phyloP scores from a whole-genome alignment of 78 protist species.

The Carpediemonas membranifera region DNA sequence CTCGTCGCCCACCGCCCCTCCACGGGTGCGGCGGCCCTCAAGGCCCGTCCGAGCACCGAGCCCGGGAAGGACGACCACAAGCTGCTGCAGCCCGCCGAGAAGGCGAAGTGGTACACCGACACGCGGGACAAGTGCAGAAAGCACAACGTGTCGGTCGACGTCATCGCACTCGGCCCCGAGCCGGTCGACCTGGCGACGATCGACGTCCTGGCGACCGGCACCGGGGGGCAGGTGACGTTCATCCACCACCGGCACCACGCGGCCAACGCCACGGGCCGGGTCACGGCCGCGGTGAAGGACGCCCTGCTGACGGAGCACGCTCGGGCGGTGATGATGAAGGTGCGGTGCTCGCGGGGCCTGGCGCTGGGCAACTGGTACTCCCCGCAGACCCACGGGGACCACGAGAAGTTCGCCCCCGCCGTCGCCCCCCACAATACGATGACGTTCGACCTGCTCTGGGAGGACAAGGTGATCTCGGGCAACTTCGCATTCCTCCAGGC shows the following conservation, averaged over 20 bases:
- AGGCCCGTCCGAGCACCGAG: background rate
- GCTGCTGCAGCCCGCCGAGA: background rate
- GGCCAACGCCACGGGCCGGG: background rate
- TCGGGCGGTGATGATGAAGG: background rate
- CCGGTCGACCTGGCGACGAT: background rate
- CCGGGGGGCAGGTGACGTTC: background rate
- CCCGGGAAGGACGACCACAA: background rate
- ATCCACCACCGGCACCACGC: background rate
- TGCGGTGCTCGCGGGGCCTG: background rate
- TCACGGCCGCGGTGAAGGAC: background rate
- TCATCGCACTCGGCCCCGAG: background rate
- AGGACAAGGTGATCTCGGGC: background rate
- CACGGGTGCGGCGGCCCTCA: background rate
- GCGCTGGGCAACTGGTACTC: background rate
- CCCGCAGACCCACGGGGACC: background rate
- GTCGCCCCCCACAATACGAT: too few relatives aligned
- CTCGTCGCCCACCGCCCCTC: background rate
- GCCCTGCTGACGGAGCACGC: background rate
- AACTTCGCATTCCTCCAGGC: background rate
- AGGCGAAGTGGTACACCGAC: background rate
- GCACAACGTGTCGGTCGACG: background rate
- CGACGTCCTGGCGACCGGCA: background rate
- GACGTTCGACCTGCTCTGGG: too few relatives aligned
- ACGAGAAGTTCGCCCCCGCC: background rate
- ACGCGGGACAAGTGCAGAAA: background rate